Evolutionary conservation across 1,284 basidiomycete genomes (phyloP), one percentile per base, ranked within the genome.

Genomic region (Crepidotus sp.): DNA sequence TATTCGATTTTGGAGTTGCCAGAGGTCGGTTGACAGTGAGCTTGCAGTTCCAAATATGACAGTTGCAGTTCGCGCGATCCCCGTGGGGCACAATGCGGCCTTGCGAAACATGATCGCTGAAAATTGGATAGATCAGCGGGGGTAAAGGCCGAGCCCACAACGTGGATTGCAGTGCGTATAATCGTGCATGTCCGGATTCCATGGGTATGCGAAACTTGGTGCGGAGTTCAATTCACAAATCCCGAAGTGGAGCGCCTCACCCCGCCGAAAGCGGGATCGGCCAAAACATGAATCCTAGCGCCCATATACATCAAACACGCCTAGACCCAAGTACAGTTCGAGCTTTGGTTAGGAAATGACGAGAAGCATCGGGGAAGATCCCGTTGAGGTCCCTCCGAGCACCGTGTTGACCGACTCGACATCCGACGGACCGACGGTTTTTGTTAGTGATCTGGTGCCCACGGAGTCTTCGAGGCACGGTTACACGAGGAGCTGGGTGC

Each of bases 181-280:
- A n/a, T n/a, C n/a, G 6, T 22, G 21, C 21, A 22, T 22, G 3
- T 6, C 21, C 21, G 21, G 21, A 22, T 8, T 4, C 31, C 7
- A 17, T 32, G 2, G 8, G 3, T 15, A 7, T 32, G 15, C 31
- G 32, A 21, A 33, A 19, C 5, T 18, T 18, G 9, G 13, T 5
- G 8, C 13, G 32, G 32, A 21, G 9, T 3, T 18, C 5, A 21
- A 33, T 19, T 2, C 3, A 8, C 4, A 18, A 33, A 33, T 33
- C 31, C 31, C 31, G 31, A 33, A 9, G 17, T 10, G 6, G 17
- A 10, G 18, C n/a, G 18, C 31, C 31, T 4, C 9, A 15, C 7
- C 7, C 4, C 17, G 34, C 45, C 45, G 45, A 37, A 24, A 36
- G 33, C 41, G 45, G 45, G 41, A 44, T 44, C 45, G 25, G 26